Base-by-base conservation (phyloP, 2,329 filamentous ascomycete genomes). In the Pyrenochaeta sp. region DNA sequence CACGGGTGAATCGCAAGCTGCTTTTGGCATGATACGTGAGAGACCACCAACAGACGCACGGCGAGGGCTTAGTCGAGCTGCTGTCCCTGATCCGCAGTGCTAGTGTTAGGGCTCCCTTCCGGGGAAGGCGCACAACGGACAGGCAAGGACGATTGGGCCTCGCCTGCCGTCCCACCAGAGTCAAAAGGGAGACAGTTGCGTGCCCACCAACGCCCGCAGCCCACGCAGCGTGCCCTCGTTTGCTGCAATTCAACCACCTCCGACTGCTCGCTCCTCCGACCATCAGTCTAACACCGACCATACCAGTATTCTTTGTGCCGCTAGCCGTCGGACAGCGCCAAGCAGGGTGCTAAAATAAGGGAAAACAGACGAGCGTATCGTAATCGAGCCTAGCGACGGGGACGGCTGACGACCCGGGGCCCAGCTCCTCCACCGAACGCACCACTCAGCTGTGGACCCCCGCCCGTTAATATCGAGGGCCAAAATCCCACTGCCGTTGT, bases 391-490 rank as follows among this genome's bases (percentile, higher is more conserved):
- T 42, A 43, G 40, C 23, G 44, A 34, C 44, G 36, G 50, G 30
- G 21, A 35, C 32, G 46, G 47, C 43, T 40, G 47, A 46, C 37
- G 43, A 46, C 39, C 44, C 31, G 47, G 44, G 47, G 48, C 43
- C 59, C 48, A 48, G 46, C 35, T 40, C 31, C 44, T 41, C 23
- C 23, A 35, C 38, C 28, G 46, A n/a, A n/a, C 48, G 48, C 58
- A 54, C 50, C n/a, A 41, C 40, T 55, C 55, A 61, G 55, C 58
- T 50, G 35, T 35, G n/a, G 40, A 29, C 41, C 53, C 61, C 56
- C 59, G 51, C 55, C 53, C 36, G 44, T 47, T 55, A 53, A 53
- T 53, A 53, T 58, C 51, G 48, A 41, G 26, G 41, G 38, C 41
- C 53, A 53, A 61, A 55, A 45, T 28, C 36, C 24, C 48, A 18